These are phyloP conservation scores for Pythium guiyangense DNA, from an alignment of 352 stramenopile species.

Conservation along the genomic window DNA sequence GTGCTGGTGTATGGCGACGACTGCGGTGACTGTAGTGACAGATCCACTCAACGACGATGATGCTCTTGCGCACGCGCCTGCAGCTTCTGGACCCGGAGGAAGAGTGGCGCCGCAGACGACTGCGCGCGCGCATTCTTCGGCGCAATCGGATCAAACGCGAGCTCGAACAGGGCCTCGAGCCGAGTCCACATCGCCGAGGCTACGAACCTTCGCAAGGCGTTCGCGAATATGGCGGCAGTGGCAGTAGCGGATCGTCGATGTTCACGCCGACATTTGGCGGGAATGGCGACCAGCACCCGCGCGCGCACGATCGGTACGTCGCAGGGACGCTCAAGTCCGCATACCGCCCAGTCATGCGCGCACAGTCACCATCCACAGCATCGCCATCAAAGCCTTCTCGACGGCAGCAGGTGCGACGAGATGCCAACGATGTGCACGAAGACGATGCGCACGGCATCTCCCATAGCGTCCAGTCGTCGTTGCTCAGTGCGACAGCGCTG, in stretches of 20 bases:
- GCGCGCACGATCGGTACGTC: conserved; percentile 3
- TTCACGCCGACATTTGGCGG: conserved; percentile 15
- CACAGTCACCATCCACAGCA: background rate
- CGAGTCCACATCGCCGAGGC: conserved; percentile 19
- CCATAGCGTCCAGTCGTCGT: background rate
- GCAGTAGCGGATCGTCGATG: conserved; percentile 1
- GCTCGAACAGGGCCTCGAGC: conserved; percentile 37
- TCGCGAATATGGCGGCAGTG: background rate
- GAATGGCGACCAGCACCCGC: conserved; percentile 5
- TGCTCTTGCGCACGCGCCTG: conserved; percentile 42
- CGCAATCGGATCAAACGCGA: conserved; percentile 62
- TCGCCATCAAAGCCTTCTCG: background rate
- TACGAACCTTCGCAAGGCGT: conserved; percentile 2
- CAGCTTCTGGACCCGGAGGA: conserved; percentile 54
- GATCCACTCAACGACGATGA: conserved; percentile 14
- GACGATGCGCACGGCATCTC: background rate
- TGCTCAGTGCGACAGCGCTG: background rate
- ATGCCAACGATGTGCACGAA: background rate
- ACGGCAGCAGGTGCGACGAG: background rate
- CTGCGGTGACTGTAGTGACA: conserved; percentile 1
- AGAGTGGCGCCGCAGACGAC: conserved; percentile 28
- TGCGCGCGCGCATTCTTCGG: conserved; percentile 50
- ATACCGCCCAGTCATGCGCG: background rate
- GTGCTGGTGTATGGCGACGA: too few species aligned
- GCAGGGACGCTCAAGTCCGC: conserved; percentile 5